These are phyloP conservation scores for Ilyonectria destructans DNA, from an alignment of 2,329 filamentous ascomycete genomes.

Conservation along the genomic window DNA sequence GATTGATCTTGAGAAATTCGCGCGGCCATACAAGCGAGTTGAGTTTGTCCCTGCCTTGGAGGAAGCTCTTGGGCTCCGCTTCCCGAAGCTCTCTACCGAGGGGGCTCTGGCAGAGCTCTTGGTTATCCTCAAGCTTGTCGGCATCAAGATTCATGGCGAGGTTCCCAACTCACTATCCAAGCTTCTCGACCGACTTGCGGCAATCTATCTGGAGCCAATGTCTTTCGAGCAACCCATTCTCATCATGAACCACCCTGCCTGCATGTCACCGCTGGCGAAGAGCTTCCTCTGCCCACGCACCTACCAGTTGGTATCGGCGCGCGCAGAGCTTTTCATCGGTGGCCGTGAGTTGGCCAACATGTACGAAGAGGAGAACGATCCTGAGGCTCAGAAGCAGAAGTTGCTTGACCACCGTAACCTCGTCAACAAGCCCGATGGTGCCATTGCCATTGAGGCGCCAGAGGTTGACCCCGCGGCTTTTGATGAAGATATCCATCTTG, in stretches of 20 bases:
- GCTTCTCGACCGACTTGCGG: constrained; percentile 86
- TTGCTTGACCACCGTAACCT: constrained; percentile 72
- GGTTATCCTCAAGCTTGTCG: constrained; percentile 68
- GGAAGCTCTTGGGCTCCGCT: constrained; percentile 72
- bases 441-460: constrained; percentile 49
- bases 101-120: constrained; percentile 74
- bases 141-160: constrained; percentile 76
- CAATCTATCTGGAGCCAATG: constrained; percentile 83
- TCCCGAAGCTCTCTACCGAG: constrained; percentile 74
- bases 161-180: constrained; percentile 73
- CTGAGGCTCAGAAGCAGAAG: constrained; percentile 87
- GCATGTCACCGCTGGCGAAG: constrained; percentile 93
- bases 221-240: constrained; percentile 82
- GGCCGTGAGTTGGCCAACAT: constrained; percentile 92
- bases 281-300: constrained; percentile 81
- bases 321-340: constrained; percentile 88
- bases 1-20: constrained; percentile 65
- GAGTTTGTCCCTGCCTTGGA: constrained; percentile 90
- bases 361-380: constrained; percentile 98
- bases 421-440: constrained; percentile 55
- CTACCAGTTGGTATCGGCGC: constrained; percentile 82
- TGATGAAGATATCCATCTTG: constrained; percentile 32
- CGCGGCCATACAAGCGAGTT: constrained; percentile 75
- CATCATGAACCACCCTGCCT: constrained; percentile 90
- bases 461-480: constrained; percentile 58